Base-by-base conservation (phyloP, 371 early-diverging fungal species). In the Mucor mucedo region DNA sequence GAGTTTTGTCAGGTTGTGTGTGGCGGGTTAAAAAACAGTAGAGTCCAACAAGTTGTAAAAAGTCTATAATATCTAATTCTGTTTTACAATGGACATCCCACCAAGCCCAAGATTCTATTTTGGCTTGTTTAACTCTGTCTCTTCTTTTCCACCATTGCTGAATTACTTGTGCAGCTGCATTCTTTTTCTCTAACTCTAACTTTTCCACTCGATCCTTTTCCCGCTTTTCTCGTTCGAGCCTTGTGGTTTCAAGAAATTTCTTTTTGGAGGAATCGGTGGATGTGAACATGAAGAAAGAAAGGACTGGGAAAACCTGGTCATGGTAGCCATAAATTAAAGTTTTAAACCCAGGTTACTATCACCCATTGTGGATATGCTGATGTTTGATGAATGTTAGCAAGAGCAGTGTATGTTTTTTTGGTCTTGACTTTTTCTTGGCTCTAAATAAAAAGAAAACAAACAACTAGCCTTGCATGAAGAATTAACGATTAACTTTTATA, bases 151-250 rank as follows among this genome's bases (percentile, higher is more conserved):
- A 82, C 73, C 74, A 75, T 8, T 45, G 48, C 30, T 82, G 82
- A 7, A 79, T 44, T 4, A 45, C 35, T 1, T 41, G 5, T 2
- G 64, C 76, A 2, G 82, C 76, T 11, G 56, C 56, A 11, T 62
- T 59, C 48, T 60, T 55, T 29, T 61, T 62, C 10, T 58, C 55
- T 0, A 47, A 10, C 3, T 49, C 54, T 29, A 54, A 55, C 39
- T 70, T 66, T 42, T 72, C 56, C 33, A 57, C 30, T 4, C 78
- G 57, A 33, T 82, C 76, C 2, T 62, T 47, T 54, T 77, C 76
- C 56, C 82, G 74, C n/a, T 67, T 70, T 30, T 73, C 72, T 30
- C 82, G 61, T 55, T 79, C 78, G 30, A 62, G 57, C 48, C 73
- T 69, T 27, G 72, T 65, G 5, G 63, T 63, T n/a, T 77, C 75